Conservation (phyloP, 345 rosid species). For the Brassica juncea region DNA sequence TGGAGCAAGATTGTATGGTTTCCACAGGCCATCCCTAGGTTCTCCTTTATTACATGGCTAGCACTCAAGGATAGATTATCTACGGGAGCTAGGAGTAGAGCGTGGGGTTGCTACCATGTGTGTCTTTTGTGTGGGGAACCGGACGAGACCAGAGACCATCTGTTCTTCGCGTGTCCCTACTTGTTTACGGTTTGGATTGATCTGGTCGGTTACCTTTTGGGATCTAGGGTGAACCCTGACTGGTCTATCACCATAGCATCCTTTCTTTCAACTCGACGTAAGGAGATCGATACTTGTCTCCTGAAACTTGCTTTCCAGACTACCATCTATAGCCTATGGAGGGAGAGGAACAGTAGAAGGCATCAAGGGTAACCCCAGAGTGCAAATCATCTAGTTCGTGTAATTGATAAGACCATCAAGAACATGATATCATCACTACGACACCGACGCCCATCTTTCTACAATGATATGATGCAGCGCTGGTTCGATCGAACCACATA, state of each 20-base stretch:
- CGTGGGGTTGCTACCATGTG: too few relatives aligned
- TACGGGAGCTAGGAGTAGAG: too few relatives aligned
- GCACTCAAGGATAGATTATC: too few relatives aligned
- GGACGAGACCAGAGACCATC: not conserved
- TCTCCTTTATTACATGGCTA: too few relatives aligned
- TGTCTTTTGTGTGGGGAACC: too few relatives aligned
- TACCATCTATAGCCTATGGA: not conserved
- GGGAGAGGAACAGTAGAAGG: not conserved
- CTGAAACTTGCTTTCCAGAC: not conserved
- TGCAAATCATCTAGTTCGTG: not conserved
- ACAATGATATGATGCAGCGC: not conserved
- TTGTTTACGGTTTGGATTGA: not conserved
- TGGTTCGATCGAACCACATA: not conserved
- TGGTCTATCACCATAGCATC: not conserved
- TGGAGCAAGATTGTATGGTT: too few relatives aligned
- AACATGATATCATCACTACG: not conserved
- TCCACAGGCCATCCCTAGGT: too few relatives aligned
- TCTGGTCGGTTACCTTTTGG: not conserved
- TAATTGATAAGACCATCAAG: not conserved
- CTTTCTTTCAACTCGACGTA: not conserved
- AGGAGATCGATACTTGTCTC: not conserved
- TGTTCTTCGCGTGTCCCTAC: not conserved
- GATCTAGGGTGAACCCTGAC: not conserved
- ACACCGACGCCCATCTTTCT: not conserved
- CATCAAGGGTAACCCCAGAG: not conserved